Percentiles rank a stretch among this genome's conserved stretches.
Evolutionary conservation across 1,284 basidiomycete genomes (phyloP).

Genomic region (Ustilago tritici): DNA sequence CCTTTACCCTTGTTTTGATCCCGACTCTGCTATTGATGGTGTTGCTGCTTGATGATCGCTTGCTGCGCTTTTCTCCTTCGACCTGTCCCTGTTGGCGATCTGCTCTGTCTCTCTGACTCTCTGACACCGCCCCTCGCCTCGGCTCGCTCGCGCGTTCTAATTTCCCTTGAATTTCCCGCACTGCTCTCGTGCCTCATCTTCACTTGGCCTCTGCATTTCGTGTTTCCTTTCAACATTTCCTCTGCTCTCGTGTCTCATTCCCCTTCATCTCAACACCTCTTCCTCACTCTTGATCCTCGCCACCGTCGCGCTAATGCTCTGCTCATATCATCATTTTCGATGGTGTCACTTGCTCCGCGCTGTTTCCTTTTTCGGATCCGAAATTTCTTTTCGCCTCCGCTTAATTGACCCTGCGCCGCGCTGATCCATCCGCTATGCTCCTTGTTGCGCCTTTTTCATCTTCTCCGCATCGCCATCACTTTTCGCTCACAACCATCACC

Average conservation of each 20-base stretch:
- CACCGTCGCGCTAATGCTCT: constrained; percentile 7
- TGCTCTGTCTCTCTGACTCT: constrained; percentile 14
- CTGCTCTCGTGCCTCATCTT: constrained; percentile 32
- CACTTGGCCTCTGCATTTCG: neutral
- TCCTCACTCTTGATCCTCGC: constrained; percentile 10
- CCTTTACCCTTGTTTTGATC: constrained; percentile 8
- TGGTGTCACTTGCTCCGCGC: constrained; percentile 22
- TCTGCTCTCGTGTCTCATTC: constrained; percentile 41
- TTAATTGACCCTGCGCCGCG: constrained; percentile 7
- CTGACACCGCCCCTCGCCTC: constrained; percentile 24
- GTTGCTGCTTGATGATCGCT: neutral
- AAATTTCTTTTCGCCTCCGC: constrained; percentile 8
- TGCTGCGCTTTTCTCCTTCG: neutral
- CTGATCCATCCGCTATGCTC: constrained; percentile 24
- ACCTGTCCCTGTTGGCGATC: constrained; percentile 6
- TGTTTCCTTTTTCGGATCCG: constrained; percentile 35
- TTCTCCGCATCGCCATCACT: neutral
- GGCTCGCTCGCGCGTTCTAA: constrained; percentile 33
- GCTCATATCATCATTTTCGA: constrained; percentile 31
- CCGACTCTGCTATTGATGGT: constrained; percentile 17
- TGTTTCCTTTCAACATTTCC: constrained; percentile 2
- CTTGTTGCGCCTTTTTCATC: constrained; percentile 11
- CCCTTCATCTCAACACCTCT: neutral
- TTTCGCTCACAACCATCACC: constrained; percentile 10
- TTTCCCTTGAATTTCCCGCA: constrained; percentile 42